phyloP scores from a whole-genome alignment of 2,329 filamentous ascomycete species.

The Aureobasidium namibiae region DNA sequence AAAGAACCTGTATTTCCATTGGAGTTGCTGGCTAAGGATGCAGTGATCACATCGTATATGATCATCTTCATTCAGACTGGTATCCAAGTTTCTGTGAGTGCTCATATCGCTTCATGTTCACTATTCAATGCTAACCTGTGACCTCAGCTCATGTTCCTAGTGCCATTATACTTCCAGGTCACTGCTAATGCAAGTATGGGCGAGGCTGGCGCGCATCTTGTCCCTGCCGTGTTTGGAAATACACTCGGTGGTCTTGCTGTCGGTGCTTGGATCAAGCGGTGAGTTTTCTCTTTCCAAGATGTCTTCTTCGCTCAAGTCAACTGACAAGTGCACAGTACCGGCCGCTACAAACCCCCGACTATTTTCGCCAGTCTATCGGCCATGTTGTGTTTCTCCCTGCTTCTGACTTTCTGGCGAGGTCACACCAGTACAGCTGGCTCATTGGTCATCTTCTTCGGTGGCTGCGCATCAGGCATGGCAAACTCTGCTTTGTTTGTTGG shows the following conservation, averaged over 20 bases:
- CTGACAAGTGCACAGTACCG: constrained; percentile 36
- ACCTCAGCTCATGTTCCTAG: constrained; percentile 50
- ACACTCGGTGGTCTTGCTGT: constrained; percentile 54
- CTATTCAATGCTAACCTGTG: background rate
- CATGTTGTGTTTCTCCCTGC: constrained; percentile 42
- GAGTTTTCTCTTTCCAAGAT: background rate
- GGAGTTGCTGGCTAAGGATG: constrained; percentile 41
- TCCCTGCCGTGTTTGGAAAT: constrained; percentile 62
- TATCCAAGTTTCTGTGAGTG: constrained; percentile 42
- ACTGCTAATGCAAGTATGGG: constrained; percentile 51
- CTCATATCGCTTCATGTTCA: background rate
- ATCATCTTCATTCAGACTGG: constrained; percentile 46
- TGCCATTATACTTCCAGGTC: constrained; percentile 63
- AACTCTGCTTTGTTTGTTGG: constrained; percentile 41
- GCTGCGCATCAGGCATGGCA: constrained; percentile 43
- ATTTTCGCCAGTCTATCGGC: constrained; percentile 44
- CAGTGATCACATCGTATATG: constrained; percentile 46
- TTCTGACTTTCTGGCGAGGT: constrained; percentile 52
- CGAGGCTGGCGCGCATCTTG: constrained; percentile 50
- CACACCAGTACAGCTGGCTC: constrained; percentile 48
- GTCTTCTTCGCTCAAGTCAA: constrained; percentile 21
- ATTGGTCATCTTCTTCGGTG: constrained; percentile 52
- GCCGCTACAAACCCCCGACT: constrained; percentile 50
- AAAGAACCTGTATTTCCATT: constrained; percentile 54
- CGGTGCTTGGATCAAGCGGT: constrained; percentile 47